Conservation (phyloP, 495 filamentous ascomycete genomes). For the Tetracladium setigerum region DNA sequence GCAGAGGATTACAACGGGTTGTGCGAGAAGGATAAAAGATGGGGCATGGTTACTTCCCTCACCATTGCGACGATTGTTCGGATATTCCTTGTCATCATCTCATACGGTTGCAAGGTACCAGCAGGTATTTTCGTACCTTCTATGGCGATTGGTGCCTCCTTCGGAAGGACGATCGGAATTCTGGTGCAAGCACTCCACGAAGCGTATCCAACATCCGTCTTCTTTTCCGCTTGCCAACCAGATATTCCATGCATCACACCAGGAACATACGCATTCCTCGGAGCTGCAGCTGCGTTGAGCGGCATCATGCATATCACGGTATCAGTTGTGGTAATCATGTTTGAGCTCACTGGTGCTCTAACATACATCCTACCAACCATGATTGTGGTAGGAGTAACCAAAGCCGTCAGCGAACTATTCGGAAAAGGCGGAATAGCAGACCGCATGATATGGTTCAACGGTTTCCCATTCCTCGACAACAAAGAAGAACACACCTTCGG, state of each 20-base stretch:
- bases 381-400: conserved; percentile 97
- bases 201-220: conserved; percentile 67
- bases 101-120: conserved; percentile 96
- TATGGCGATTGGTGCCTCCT: conserved; percentile 94
- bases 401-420: conserved; percentile 85
- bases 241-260: conserved; percentile 96
- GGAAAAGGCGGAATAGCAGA: conserved; percentile 96
- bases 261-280: conserved; percentile 91
- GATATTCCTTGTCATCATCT: conserved; percentile 84
- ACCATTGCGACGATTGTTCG: conserved; percentile 74
- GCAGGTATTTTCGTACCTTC: conserved; percentile 97
- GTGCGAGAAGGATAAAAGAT: conserved; percentile 72
- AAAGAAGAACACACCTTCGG: conserved; percentile 98
- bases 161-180: conserved; percentile 90
- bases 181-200: conserved; percentile 87
- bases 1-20: conserved; percentile 86
- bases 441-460: conserved; percentile 99
- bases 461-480: conserved; percentile 94
- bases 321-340: conserved; percentile 97
- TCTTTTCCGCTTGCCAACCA: conserved; percentile 81
- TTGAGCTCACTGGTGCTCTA: conserved; percentile 88
- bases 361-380: conserved; percentile 96
- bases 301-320: conserved; percentile 98
- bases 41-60: conserved; percentile 74
- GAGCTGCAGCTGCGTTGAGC: conserved; percentile 89